Base-by-base conservation (phyloP, 2,329 filamentous ascomycete genomes). In the Aspergillus neoniger region DNA sequence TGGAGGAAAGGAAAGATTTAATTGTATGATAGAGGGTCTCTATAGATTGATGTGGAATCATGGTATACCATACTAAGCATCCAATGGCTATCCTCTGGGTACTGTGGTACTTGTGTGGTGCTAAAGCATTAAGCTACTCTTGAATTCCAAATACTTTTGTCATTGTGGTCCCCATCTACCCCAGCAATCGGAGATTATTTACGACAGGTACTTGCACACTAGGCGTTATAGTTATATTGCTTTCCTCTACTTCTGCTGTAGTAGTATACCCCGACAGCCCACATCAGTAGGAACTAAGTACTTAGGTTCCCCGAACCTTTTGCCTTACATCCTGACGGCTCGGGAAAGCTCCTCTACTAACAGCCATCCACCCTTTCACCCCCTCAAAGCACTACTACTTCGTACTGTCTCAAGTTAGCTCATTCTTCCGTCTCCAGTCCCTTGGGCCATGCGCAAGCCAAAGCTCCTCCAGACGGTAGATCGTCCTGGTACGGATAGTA, bases 361-460 rank as follows among this genome's bases (percentile, higher is more conserved):
- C 28, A n/a, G n/a, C 28, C 19, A n/a, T 17, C 47, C 10, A 49
- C 47, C 28, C 28, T 30, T 30, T 30, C 28, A 36, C 32, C 12
- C 32, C 32, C 32, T 5, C 32, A 9, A 12, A 30, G 10, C 28
- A 30, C 12, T 36, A 36, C 32, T 36, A 36, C 32, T 36, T 36
- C 32, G 32, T 36, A 36, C 32, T 12, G 32, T 36, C 32, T 36
- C 32, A 15, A 15, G 4, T 36, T 36, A 36, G 47, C 28, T n/a
- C n/a, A 32, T 9, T 30, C 25, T 9, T 15, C 9, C n/a, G 23
- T 30, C 25, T 30, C 63, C 61, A 57, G 59, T 19, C 49, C 47
- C 23, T 32, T 56, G 63, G 63, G 58, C 58, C 58, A 58, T 60
- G 62, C 61, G 63, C 61, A 63, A 58, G 58, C 57, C 59, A 58